Conservation (phyloP, 2,329 filamentous ascomycete species). For the Allantophomopsis cytisporea region DNA sequence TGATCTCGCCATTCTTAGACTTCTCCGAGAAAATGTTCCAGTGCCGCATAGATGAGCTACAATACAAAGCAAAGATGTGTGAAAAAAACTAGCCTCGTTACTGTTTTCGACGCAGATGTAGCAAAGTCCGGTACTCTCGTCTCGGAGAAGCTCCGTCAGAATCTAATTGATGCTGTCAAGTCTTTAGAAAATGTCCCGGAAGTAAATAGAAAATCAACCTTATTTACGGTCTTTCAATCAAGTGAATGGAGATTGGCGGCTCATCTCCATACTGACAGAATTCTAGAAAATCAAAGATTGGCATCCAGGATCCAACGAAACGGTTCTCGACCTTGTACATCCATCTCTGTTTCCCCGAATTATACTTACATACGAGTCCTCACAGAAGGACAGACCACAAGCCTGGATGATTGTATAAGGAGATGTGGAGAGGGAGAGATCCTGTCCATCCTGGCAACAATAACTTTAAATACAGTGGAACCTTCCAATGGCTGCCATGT, state of each 20-base stretch:
- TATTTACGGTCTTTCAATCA: too few species aligned
- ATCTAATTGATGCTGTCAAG: slow-evolving; percentile 27
- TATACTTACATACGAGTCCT: slow-evolving; percentile 34
- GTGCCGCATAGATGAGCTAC: slow-evolving; percentile 11
- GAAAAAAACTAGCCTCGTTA: slow-evolving; percentile 5
- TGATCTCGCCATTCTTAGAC: slow-evolving; percentile 12
- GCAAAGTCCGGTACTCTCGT: slow-evolving; percentile 39
- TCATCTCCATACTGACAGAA: too few species aligned
- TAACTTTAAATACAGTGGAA: slow-evolving; percentile 3
- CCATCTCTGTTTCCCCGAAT: slow-evolving; percentile 45
- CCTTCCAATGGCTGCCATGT: slow-evolving; percentile 30
- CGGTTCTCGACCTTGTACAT: slow-evolving; percentile 48
- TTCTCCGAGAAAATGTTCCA: slow-evolving; percentile 19
- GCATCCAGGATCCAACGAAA: slow-evolving; percentile 41
- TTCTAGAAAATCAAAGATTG: slow-evolving; percentile 32
- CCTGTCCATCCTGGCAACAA: slow-evolving; percentile 1
- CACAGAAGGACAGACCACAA: slow-evolving; percentile 8
- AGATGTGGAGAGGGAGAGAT: slow-evolving; percentile 15
- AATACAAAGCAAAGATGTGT: slow-evolving; percentile 8
- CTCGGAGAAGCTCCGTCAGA: slow-evolving; percentile 20
- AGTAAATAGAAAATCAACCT: slow-evolving; percentile 1
- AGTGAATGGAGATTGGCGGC: too few species aligned
- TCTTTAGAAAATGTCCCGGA: slow-evolving; percentile 36
- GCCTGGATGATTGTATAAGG: slow-evolving; percentile 11
- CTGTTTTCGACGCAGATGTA: slow-evolving; percentile 18